Percentiles rank a stretch among this genome's conserved stretches.
These are phyloP conservation scores for Pyrus bretschneideri DNA, from an alignment of 306 rosid species.

Conservation along the genomic window DNA sequence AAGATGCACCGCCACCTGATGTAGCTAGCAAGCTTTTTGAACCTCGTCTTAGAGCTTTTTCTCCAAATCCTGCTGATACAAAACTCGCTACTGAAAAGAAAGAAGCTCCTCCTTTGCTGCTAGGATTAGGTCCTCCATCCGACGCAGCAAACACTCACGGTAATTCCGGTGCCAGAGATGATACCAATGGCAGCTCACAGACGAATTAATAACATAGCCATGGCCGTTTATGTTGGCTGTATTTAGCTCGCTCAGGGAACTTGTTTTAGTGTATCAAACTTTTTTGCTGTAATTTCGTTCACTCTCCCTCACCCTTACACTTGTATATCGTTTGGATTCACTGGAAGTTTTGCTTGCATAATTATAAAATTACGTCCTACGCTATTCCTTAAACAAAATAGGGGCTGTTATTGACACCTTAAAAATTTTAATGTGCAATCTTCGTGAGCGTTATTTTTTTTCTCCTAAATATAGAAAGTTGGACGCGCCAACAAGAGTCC, in stretches of 20 bases:
- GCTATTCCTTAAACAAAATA: too few species aligned
- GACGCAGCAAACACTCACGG: constrained; percentile 18
- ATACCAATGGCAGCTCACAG: background rate
- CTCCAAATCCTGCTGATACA: constrained; percentile 35
- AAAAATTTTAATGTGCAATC: too few species aligned
- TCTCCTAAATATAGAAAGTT: too few species aligned
- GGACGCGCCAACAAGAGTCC: too few species aligned
- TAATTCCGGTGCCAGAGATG: constrained; percentile 21
- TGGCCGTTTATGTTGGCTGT: background rate
- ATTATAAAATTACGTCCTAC: too few species aligned
- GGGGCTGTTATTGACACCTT: too few species aligned
- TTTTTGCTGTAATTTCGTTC: background rate
- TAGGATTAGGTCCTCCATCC: constrained; percentile 52
- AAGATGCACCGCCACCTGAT: constrained; percentile 72
- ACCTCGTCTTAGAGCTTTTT: constrained; percentile 64
- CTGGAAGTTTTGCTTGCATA: background rate
- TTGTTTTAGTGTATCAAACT: background rate
- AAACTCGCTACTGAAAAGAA: constrained; percentile 36
- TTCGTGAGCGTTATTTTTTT: too few species aligned
- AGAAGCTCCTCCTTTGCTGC: constrained; percentile 52
- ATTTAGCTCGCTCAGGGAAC: background rate
- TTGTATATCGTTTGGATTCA: background rate
- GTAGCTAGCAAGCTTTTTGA: constrained; percentile 76
- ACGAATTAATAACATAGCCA: background rate
- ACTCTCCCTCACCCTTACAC: background rate